These are phyloP conservation scores for Aspergillus latus DNA, from an alignment of 2,329 filamentous ascomycete species.

Conservation along the genomic window DNA sequence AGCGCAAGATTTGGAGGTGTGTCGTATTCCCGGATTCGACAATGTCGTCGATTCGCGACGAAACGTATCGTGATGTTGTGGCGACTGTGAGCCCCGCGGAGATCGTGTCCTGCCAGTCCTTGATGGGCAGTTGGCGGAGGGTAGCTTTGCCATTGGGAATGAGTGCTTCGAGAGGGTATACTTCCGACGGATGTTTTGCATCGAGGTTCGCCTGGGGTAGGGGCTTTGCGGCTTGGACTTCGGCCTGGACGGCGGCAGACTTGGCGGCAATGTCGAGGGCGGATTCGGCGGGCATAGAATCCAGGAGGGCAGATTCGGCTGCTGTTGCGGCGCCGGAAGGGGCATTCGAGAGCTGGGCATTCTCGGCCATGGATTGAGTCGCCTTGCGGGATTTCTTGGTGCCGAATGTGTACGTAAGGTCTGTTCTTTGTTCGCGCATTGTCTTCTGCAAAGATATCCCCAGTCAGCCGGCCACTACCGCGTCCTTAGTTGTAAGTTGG, in stretches of 20 bases:
- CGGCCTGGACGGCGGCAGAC: slow-evolving; percentile 38
- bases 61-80: slow-evolving; percentile 46
- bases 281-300: slow-evolving; percentile 40
- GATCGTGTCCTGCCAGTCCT: slow-evolving; percentile 45
- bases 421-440: slow-evolving; percentile 40
- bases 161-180: slow-evolving; percentile 46
- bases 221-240: slow-evolving; percentile 49
- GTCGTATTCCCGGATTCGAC: slow-evolving; percentile 40
- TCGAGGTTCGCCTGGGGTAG: slow-evolving; percentile 45
- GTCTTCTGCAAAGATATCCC: slow-evolving; percentile 29
- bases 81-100: slow-evolving; percentile 35
- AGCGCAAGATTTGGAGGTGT: slow-evolving; percentile 46
- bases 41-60: slow-evolving; percentile 42
- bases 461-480: background rate
- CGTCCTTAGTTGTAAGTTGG: background rate
- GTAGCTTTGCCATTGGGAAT: slow-evolving; percentile 44
- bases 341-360: slow-evolving; percentile 46
- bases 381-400: slow-evolving; percentile 53
- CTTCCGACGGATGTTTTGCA: slow-evolving; percentile 45
- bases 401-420: slow-evolving; percentile 51
- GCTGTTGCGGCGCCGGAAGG: slow-evolving; percentile 37
- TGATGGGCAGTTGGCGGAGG: slow-evolving; percentile 44
- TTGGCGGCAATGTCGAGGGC: slow-evolving; percentile 34
- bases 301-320: slow-evolving; percentile 45
- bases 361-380: slow-evolving; percentile 49